A percentile compares a stretch with the other conserved stretches of the same genome.
Evolutionary conservation across 768 basidiomycete species (phyloP).

Genomic region (Termitomyces sp.): DNA sequence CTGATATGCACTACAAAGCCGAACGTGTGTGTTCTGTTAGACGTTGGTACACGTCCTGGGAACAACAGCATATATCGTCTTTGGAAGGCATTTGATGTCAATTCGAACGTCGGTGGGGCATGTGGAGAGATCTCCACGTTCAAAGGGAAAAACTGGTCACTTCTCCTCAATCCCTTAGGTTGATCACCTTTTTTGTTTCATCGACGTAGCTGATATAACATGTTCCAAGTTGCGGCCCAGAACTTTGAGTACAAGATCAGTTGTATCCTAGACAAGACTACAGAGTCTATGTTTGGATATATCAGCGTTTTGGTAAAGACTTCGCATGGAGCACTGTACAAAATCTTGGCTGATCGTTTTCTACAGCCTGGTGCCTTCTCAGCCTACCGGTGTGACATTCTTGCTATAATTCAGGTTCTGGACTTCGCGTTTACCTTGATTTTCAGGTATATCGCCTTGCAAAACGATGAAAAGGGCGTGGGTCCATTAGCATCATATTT

Average conservation of each 20-base stretch:
- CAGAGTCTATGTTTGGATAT: conserved; percentile 89
- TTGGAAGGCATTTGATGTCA: conserved; percentile 93
- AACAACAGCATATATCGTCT: conserved; percentile 88
- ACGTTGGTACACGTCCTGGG: conserved; percentile 90
- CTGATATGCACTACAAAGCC: conserved; percentile 40
- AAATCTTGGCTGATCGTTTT: not conserved
- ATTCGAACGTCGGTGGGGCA: conserved; percentile 90
- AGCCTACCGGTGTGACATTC: conserved; percentile 56
- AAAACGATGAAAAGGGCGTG: conserved; percentile 73
- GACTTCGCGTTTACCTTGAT: not conserved
- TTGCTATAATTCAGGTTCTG: not conserved
- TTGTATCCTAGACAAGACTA: conserved; percentile 87
- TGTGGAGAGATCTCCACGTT: conserved; percentile 96
- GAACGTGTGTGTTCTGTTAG: conserved; percentile 87
- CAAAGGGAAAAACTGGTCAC: conserved; percentile 85
- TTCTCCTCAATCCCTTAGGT: conserved; percentile 82
- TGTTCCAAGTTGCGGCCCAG: conserved; percentile 74
- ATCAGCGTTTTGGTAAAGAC: conserved; percentile 79
- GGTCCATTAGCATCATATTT: conserved; percentile 96
- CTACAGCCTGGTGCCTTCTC: conserved; percentile 87
- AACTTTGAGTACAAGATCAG: conserved; percentile 95
- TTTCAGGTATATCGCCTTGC: conserved; percentile 74
- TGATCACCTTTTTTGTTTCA: conserved; percentile 12
- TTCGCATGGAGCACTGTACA: not conserved
- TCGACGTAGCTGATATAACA: not conserved